phyloP scores from a whole-genome alignment of 2,329 filamentous ascomycete species.

The Beauveria medogensis region DNA sequence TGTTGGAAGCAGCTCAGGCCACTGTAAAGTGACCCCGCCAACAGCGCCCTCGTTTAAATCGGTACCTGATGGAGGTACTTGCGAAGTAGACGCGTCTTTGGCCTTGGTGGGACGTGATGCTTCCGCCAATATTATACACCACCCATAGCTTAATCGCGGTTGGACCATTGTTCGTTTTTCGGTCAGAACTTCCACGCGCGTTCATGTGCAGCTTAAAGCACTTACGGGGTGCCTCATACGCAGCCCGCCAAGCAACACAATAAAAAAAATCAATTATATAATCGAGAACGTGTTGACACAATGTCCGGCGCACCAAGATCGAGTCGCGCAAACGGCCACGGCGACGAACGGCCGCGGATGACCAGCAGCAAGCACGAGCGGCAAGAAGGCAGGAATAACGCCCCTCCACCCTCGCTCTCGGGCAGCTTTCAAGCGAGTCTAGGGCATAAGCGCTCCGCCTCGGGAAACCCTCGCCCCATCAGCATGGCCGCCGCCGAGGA shows the following conservation, averaged over 20 bases:
- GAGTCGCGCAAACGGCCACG: slow-evolving; percentile 34
- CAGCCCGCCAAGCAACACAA: neutral
- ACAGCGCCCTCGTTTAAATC: neutral
- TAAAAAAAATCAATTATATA: neutral
- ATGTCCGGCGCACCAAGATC: slow-evolving; percentile 36
- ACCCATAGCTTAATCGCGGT: neutral
- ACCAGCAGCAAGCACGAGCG: slow-evolving; percentile 25
- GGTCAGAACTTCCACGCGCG: neutral
- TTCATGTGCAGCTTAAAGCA: slow-evolving; percentile 4
- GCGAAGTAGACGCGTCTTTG: slow-evolving; percentile 1
- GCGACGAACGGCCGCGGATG: slow-evolving; percentile 29
- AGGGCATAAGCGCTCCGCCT: slow-evolving; percentile 50
- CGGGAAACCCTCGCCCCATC: slow-evolving; percentile 45
- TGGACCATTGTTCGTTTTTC: neutral
- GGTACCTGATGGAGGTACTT: neutral
- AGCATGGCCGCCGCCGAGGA: slow-evolving; percentile 37
- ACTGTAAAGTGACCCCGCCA: slow-evolving; percentile 1
- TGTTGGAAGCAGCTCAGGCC: neutral
- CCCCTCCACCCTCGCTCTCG: slow-evolving; percentile 24
- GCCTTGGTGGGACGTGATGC: slow-evolving; percentile 8
- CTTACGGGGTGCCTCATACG: neutral
- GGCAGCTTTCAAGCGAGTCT: slow-evolving; percentile 29
- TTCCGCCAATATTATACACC: neutral
- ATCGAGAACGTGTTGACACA: neutral
- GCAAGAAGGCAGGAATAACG: slow-evolving; percentile 21